A percentile compares a stretch with the other conserved stretches of the same genome.
These are phyloP conservation scores for Filobasidium floriforme DNA, from an alignment of 768 basidiomycete genomes.

Conservation along the genomic window DNA sequence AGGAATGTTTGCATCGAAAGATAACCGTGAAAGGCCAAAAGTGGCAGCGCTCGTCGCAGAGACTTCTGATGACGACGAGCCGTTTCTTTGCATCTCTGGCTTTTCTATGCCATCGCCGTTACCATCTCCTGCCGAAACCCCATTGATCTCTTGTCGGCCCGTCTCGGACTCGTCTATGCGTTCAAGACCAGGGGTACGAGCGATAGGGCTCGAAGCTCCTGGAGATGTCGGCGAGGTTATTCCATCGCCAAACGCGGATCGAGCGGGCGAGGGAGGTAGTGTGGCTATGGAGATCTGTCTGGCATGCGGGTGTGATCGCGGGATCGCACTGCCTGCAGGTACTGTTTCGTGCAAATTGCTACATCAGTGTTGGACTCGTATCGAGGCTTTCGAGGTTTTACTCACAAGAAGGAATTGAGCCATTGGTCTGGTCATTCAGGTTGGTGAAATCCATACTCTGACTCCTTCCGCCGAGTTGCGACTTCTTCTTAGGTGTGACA, in stretches of 20 bases:
- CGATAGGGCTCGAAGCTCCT: constrained; percentile 6
- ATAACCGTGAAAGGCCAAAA: background rate
- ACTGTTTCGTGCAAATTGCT: background rate
- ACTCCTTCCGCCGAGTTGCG: background rate
- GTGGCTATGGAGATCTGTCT: constrained; percentile 36
- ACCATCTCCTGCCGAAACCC: background rate
- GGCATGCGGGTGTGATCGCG: constrained; percentile 43
- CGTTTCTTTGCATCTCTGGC: background rate
- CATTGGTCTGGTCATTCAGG: constrained; percentile 29
- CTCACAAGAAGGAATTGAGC: constrained; percentile 20
- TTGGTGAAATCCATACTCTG: constrained; percentile 32
- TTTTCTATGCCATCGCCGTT: constrained; percentile 11
- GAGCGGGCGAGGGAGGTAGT: constrained; percentile 3
- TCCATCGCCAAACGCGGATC: background rate
- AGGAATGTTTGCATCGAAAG: background rate
- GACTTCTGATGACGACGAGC: background rate
- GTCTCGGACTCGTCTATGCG: background rate
- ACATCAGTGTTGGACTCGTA: too few species aligned
- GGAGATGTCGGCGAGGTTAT: constrained; percentile 3
- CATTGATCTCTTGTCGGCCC: background rate
- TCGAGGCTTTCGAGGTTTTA: background rate
- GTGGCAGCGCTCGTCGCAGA: background rate
- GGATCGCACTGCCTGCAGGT: constrained; percentile 11
- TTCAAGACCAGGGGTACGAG: too few species aligned
- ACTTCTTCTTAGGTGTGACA: constrained; percentile 5